Evolutionary conservation across 306 rosid genomes (phyloP).

Genomic region (Carpinus fangiana): DNA sequence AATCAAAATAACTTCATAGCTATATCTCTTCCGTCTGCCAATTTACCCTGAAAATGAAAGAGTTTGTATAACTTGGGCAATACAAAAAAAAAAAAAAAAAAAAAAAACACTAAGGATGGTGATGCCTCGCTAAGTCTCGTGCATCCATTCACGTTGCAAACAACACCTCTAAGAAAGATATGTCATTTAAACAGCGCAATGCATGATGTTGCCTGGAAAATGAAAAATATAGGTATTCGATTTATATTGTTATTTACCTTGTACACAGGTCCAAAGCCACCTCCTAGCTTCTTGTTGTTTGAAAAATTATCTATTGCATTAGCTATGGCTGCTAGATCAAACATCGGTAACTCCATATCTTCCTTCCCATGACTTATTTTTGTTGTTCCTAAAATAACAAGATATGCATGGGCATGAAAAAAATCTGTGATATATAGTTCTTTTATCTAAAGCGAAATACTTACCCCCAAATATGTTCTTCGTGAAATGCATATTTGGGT

Average conservation of each 20-base stretch:
- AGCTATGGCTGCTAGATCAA: slow-evolving; percentile 34
- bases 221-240: neutral
- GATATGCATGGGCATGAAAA: neutral
- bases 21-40: slow-evolving; percentile 44
- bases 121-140: too few species aligned
- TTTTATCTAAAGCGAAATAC: neutral
- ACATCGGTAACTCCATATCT: slow-evolving; percentile 47
- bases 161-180: too few species aligned
- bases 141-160: too few species aligned
- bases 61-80: neutral
- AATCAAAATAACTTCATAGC: slow-evolving; percentile 40
- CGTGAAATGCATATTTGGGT: neutral
- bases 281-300: slow-evolving; percentile 45
- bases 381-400: neutral
- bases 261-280: slow-evolving; percentile 69
- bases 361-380: slow-evolving; percentile 15
- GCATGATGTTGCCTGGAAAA: neutral
- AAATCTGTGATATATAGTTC: neutral
- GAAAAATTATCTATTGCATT: slow-evolving; percentile 53
- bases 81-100: too few species aligned
- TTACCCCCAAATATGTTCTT: neutral
- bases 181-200: too few species aligned
- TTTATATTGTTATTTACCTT: slow-evolving; percentile 27
- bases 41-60: slow-evolving; percentile 48
- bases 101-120: too few species aligned